Base-by-base conservation (phyloP, 768 basidiomycete species). In the Podaxis mareebaensis region DNA sequence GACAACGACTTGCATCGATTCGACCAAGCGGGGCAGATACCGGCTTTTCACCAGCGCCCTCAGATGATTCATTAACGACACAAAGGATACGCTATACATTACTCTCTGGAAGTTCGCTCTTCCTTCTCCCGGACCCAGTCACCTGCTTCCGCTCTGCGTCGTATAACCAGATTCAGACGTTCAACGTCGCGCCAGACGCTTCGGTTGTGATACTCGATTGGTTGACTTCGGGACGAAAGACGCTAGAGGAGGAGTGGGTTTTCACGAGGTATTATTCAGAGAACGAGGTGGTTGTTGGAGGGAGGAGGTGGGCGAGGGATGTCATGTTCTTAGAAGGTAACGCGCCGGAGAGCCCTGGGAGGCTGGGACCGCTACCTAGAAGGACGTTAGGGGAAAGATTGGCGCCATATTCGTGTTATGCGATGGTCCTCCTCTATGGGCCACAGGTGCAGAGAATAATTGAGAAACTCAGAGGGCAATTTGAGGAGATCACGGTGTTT, bases 111-210 rank as follows among this genome's bases (percentile, higher is more conserved):
- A 80, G 88, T 42, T 78, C 84, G 2, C 80, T 98, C 55, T 85
- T 95, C 69, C 82, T 97, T 53, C 85, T 99, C 30, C 96, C 95
- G 1, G 92, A 96, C 70, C 93, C 95, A 24, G 93, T 97, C 53
- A 94, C 95, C 22, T 97, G 95, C 74, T 99, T 96, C 77, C 84
- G 85, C 28, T 79, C 82, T 22, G 92, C 96, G 7, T 84, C 84
- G 0, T 99, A 99, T 76, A 83, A 83, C 63, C 96, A 98, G 72
- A 76, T 79, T 2, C 96, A 99, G 78, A 87, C 80, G 46, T 95
- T 98, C 75, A 76, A 79, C 60, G 80, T 97, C 39, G 80, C 81
- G 8, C 69, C 69, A 10, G 80, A 79, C 48, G 83, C 89, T 8
- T 92, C 90, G 12, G 77, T 89, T 7, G 81, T 93, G 46, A 74